A percentile compares a stretch with the other conserved stretches of the same genome.
phyloP scores from a whole-genome alignment of 441 rosid genomes.

The Kokia cookei region DNA sequence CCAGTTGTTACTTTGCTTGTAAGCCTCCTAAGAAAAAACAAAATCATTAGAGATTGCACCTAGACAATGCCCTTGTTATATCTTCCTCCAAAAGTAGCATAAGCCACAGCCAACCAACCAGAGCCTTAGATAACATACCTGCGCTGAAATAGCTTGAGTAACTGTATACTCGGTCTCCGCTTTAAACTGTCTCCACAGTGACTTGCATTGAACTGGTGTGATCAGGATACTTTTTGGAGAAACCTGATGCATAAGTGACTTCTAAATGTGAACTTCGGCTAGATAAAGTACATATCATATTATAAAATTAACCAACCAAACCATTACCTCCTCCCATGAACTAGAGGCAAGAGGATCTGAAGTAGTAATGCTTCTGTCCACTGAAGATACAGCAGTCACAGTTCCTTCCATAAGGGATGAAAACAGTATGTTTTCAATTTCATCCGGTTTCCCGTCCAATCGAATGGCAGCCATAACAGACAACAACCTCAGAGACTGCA shows the following conservation, averaged over 20 bases:
- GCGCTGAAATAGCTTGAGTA: slow-evolving; percentile 71
- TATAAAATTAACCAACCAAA: not conserved
- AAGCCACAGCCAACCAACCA: not conserved
- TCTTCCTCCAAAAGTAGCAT: not conserved
- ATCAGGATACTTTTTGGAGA: slow-evolving; percentile 46
- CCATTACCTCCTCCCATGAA: slow-evolving; percentile 63
- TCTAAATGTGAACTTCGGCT: slow-evolving; percentile 1
- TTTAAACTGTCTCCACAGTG: slow-evolving; percentile 73
- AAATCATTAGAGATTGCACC: not conserved
- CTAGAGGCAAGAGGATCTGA: slow-evolving; percentile 64
- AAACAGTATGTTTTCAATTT: slow-evolving; percentile 50
- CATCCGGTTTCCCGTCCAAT: slow-evolving; percentile 64
- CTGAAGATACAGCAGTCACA: slow-evolving; percentile 34
- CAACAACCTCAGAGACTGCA: slow-evolving; percentile 59
- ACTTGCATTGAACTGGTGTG: slow-evolving; percentile 72
- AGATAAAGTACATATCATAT: not conserved
- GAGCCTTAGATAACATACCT: slow-evolving; percentile 32
- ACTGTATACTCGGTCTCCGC: slow-evolving; percentile 65
- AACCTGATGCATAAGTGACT: slow-evolving; percentile 31
- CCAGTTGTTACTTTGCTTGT: slow-evolving; percentile 68
- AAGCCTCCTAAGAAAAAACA: slow-evolving; percentile 58
- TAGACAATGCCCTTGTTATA: not conserved
- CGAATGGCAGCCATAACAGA: slow-evolving; percentile 69
- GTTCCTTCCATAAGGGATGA: slow-evolving; percentile 54
- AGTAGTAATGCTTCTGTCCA: slow-evolving; percentile 36